Evolutionary conservation across 192 early-diverging fungal genomes (phyloP).

Genomic region (Coemansia sp.): DNA sequence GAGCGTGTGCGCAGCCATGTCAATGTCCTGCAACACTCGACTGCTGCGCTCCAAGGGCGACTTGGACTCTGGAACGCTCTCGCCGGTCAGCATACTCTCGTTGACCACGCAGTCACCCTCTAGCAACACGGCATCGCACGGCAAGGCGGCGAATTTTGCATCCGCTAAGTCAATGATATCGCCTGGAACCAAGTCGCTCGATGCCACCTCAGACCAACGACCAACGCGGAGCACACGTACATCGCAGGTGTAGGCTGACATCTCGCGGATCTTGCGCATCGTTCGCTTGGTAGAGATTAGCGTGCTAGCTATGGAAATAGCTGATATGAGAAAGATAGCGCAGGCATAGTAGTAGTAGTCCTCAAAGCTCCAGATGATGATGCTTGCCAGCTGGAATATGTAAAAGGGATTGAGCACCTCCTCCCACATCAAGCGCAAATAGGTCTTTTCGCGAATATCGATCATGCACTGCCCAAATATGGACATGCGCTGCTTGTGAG

Average conservation of each 20-base stretch:
- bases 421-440: conserved; percentile 60
- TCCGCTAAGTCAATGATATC: conserved; percentile 81
- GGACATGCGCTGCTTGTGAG: conserved; percentile 49
- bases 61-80: conserved; percentile 93
- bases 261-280: conserved; percentile 63
- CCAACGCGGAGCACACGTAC: conserved; percentile 64
- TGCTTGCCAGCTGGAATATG: conserved; percentile 76
- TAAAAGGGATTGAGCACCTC: conserved; percentile 78
- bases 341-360: conserved; percentile 93
- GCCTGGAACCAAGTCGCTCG: conserved; percentile 86
- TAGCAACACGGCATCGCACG: conserved; percentile 89
- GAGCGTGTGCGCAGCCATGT: conserved; percentile 37
- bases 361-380: conserved; percentile 78
- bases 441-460: conserved; percentile 65
- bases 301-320: conserved; percentile 70
- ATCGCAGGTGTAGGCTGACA: conserved; percentile 78
- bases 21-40: conserved; percentile 14
- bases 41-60: conserved; percentile 53
- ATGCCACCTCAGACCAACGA: conserved; percentile 45
- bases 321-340: conserved; percentile 87
- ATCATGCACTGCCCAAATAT: conserved; percentile 74
- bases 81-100: conserved; percentile 98
- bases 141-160: conserved; percentile 57
- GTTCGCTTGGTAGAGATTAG: conserved; percentile 77
- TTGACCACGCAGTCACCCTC: conserved; percentile 95